Evolutionary conservation across 2,329 filamentous ascomycete species (phyloP).

Genomic region (Diaporthe destruens): DNA sequence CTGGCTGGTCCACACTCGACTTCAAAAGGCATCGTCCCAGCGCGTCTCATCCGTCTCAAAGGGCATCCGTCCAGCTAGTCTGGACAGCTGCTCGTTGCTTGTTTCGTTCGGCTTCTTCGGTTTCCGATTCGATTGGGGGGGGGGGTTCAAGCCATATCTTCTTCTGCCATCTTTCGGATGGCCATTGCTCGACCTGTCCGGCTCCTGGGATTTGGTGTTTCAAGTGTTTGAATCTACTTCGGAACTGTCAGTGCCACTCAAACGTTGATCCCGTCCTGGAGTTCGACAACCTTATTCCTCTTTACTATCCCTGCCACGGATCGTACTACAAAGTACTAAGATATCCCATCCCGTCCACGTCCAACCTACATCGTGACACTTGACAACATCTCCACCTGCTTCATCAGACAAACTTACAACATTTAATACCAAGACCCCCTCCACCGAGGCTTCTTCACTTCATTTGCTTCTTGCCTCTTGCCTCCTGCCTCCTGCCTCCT

Average conservation of each 20-base stretch:
- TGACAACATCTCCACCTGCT: constrained; percentile 18
- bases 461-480: not conserved
- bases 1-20: constrained; percentile 29
- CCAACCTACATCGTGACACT: constrained; percentile 19
- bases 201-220: constrained; percentile 54
- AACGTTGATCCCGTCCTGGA: constrained; percentile 55
- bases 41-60: constrained; percentile 34
- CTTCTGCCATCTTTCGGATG: constrained; percentile 42
- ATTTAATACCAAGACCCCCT: constrained; percentile 16
- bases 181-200: constrained; percentile 45
- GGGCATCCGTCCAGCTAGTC: constrained; percentile 24
- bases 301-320: constrained; percentile 35
- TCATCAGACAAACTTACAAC: constrained; percentile 36
- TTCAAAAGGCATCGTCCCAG: constrained; percentile 29
- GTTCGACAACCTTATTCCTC: constrained; percentile 48
- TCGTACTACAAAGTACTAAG: constrained; percentile 39
- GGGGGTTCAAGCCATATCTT: constrained; percentile 43
- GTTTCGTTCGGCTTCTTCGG: constrained; percentile 40
- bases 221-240: constrained; percentile 55
- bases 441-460: not conserved
- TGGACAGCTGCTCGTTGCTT: constrained; percentile 34
- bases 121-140: constrained; percentile 44
- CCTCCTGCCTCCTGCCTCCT: no score
- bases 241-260: constrained; percentile 54
- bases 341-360: constrained; percentile 38